A percentile compares a stretch with the other conserved stretches of the same genome.
Evolutionary conservation across 1,284 basidiomycete genomes (phyloP).

Genomic region (Ustilago tritici): DNA sequence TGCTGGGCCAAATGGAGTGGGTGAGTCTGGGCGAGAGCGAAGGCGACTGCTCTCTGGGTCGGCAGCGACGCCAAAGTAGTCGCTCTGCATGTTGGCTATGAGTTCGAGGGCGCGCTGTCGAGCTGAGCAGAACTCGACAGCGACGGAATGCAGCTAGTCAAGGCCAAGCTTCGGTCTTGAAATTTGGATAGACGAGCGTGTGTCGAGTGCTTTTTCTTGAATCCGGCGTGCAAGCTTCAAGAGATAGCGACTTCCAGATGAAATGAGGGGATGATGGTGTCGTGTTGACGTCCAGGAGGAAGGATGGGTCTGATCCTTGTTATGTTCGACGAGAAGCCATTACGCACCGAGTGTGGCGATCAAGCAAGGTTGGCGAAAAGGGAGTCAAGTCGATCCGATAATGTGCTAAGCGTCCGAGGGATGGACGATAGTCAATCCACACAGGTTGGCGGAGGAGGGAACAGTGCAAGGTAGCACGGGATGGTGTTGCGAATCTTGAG

Average conservation of each 20-base stretch:
- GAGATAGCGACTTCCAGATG: not conserved
- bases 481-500: constrained; percentile 2
- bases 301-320: no score
- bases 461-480: constrained; percentile 4
- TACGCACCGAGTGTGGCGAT: not conserved
- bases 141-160: not conserved
- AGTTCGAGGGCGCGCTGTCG: not conserved
- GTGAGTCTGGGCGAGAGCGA: constrained; percentile 39
- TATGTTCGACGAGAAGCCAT: not conserved
- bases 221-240: not conserved
- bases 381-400: constrained; percentile 5
- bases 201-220: not conserved
- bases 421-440: constrained; percentile 7
- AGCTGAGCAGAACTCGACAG: not conserved
- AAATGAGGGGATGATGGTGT: not conserved
- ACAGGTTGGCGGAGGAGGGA: not conserved
- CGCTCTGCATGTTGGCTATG: constrained; percentile 31
- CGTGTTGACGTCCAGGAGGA: not conserved
- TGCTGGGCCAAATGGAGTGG: constrained; percentile 30
- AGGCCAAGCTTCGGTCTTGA: not conserved
- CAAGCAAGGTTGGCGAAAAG: not conserved
- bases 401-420: not conserved
- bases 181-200: no score
- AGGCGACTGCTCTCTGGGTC: constrained; percentile 36
- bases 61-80: constrained; percentile 48